Conservation (phyloP, 1,139 yeast genomes). For the Saccharomyces hybrid region DNA sequence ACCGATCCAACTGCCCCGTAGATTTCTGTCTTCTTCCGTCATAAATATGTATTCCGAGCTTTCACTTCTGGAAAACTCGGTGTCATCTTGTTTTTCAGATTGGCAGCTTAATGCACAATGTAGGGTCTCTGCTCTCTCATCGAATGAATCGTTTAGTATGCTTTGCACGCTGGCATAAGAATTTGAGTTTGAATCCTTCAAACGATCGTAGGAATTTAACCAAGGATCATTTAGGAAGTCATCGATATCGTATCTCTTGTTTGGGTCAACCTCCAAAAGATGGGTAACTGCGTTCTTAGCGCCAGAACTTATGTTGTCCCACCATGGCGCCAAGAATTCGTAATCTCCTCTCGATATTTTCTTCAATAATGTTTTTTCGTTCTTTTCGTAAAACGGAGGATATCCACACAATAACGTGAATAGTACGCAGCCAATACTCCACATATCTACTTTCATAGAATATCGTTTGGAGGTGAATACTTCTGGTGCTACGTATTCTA, state of each 20-base stretch:
- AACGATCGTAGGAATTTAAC: slow-evolving; percentile 32
- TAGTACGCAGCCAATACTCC: slow-evolving; percentile 92
- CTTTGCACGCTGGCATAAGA: not conserved
- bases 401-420: slow-evolving; percentile 89
- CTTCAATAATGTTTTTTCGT: slow-evolving; percentile 38
- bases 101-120: not conserved
- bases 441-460: slow-evolving; percentile 87
- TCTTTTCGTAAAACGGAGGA: slow-evolving; percentile 93
- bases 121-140: not conserved
- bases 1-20: not conserved
- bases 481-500: slow-evolving; percentile 91
- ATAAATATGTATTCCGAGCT: not conserved
- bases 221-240: slow-evolving; percentile 77
- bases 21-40: not conserved
- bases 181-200: not conserved
- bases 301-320: slow-evolving; percentile 74
- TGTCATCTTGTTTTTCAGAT: not conserved
- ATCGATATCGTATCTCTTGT: slow-evolving; percentile 60
- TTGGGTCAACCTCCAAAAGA: slow-evolving; percentile 71
- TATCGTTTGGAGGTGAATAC: slow-evolving; percentile 65
- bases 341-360: slow-evolving; percentile 76
- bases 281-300: slow-evolving; percentile 69
- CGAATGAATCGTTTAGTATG: not conserved
- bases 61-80: not conserved
- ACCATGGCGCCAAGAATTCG: slow-evolving; percentile 79